These are phyloP conservation scores for Stachybotrys chartarum DNA, from an alignment of 2,329 filamentous ascomycete species.

Conservation along the genomic window DNA sequence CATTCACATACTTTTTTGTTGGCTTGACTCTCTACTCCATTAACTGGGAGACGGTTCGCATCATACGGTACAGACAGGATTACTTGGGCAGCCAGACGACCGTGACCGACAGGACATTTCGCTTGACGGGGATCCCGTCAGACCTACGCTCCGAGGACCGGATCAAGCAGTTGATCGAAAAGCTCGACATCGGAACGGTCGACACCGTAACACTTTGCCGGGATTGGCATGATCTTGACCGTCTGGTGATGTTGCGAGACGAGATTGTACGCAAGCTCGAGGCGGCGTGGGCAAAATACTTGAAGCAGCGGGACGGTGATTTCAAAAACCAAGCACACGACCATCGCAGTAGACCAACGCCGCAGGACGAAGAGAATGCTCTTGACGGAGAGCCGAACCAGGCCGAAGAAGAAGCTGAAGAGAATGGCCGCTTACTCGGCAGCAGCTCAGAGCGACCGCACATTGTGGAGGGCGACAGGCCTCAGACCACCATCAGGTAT, in stretches of 20 bases:
- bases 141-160: conserved; percentile 74
- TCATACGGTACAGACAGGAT: conserved; percentile 80
- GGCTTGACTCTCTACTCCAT: conserved; percentile 75
- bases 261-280: conserved; percentile 66
- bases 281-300: conserved; percentile 70
- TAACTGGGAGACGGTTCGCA: conserved; percentile 71
- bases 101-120: conserved; percentile 91
- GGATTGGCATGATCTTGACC: conserved; percentile 78
- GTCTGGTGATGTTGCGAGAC: conserved; percentile 61
- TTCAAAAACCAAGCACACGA: conserved; percentile 5
- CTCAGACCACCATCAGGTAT: conserved; percentile 69
- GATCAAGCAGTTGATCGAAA: conserved; percentile 82
- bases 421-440: conserved; percentile 54
- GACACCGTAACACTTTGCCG: conserved; percentile 81
- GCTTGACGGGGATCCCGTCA: conserved; percentile 77
- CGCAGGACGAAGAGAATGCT: background rate
- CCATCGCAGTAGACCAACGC: conserved; percentile 5
- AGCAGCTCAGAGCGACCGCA: conserved; percentile 26
- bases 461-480: conserved; percentile 42
- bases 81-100: conserved; percentile 92
- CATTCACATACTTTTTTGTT: conserved; percentile 94
- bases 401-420: conserved; percentile 38
- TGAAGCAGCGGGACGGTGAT: conserved; percentile 16
- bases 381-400: conserved; percentile 10
- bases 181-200: conserved; percentile 81